Percentiles rank a stretch among this genome's conserved stretches.
Conservation (phyloP, 768 basidiomycete genomes). For the Tylopilus plumbeoviolaceoides region DNA sequence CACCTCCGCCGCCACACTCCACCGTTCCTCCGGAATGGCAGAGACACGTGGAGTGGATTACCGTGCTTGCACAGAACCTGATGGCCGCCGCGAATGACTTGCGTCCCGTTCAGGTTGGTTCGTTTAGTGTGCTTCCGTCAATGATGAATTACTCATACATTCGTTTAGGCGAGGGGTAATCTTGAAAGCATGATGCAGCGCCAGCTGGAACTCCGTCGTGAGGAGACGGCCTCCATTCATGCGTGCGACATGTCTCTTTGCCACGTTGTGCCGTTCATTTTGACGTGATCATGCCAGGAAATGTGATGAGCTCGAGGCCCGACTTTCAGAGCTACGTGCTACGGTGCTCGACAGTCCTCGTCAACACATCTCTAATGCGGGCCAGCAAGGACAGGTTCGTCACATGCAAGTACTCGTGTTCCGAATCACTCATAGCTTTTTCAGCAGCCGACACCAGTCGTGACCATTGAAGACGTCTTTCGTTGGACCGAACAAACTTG, state of each 20-base stretch:
- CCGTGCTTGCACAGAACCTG: constrained; percentile 75
- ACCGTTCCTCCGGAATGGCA: constrained; percentile 63
- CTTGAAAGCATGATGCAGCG: constrained; percentile 79
- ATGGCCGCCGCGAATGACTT: constrained; percentile 89
- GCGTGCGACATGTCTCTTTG: constrained; percentile 43
- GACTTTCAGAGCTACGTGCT: constrained; percentile 51
- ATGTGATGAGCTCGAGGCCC: constrained; percentile 67
- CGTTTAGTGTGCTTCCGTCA: neutral
- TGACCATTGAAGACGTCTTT: constrained; percentile 40
- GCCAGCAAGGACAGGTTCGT: constrained; percentile 19
- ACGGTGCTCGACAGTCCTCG: constrained; percentile 15
- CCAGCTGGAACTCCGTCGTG: constrained; percentile 68
- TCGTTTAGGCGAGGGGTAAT: constrained; percentile 65
- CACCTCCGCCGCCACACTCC: constrained; percentile 50
- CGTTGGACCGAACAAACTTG: constrained; percentile 54
- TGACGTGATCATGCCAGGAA: constrained; percentile 41
- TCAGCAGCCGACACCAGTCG: constrained; percentile 7
- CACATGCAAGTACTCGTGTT: neutral
- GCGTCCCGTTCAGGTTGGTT: constrained; percentile 75
- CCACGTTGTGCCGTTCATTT: neutral
- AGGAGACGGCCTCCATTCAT: constrained; percentile 69
- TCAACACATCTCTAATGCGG: neutral
- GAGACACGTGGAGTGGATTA: constrained; percentile 76
- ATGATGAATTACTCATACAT: neutral
- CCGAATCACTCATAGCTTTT: neutral